phyloP scores from a whole-genome alignment of 495 filamentous ascomycete genomes.

The Aspergillus nidulans region DNA sequence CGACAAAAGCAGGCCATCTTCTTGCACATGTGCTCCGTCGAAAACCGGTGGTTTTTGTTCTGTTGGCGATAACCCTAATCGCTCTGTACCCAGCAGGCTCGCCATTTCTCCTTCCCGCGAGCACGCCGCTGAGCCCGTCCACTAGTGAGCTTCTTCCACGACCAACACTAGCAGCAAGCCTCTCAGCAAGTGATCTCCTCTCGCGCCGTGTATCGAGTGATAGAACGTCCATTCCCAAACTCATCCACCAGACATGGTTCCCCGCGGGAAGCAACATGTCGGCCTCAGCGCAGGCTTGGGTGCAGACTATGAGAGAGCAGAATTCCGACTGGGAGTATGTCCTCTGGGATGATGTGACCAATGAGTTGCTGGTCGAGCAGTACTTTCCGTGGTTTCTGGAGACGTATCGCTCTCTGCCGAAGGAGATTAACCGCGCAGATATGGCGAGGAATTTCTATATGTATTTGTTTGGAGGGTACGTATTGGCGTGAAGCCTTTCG shows the following conservation, averaged over 20 bases:
- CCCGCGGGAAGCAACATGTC: conserved; percentile 23
- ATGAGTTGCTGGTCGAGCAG: conserved; percentile 16
- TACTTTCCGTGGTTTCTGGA: conserved; percentile 21
- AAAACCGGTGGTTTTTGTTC: neutral
- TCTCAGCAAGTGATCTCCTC: conserved; percentile 14
- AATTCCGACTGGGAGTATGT: conserved; percentile 23
- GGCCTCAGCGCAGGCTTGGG: conserved; percentile 17
- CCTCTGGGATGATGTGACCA: conserved; percentile 22
- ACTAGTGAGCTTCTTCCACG: neutral
- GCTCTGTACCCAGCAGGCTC: neutral
- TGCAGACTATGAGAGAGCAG: conserved; percentile 12
- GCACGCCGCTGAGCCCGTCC: neutral
- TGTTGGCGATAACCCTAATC: neutral
- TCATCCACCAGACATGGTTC: conserved; percentile 26
- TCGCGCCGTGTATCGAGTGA: conserved; percentile 12
- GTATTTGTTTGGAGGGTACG: conserved; percentile 20
- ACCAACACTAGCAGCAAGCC: neutral
- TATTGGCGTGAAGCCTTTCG: neutral
- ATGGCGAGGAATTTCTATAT: conserved; percentile 22
- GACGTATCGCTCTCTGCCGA: conserved; percentile 12
- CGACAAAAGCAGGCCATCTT: neutral
- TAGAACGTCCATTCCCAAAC: conserved; percentile 16
- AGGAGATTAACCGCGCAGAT: conserved; percentile 20
- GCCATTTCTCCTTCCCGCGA: neutral
- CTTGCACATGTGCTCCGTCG: neutral